Evolutionary conservation across 192 early-diverging fungal genomes (phyloP), one percentile per base, ranked within the genome.

Genomic region (Linnemannia elongata): DNA sequence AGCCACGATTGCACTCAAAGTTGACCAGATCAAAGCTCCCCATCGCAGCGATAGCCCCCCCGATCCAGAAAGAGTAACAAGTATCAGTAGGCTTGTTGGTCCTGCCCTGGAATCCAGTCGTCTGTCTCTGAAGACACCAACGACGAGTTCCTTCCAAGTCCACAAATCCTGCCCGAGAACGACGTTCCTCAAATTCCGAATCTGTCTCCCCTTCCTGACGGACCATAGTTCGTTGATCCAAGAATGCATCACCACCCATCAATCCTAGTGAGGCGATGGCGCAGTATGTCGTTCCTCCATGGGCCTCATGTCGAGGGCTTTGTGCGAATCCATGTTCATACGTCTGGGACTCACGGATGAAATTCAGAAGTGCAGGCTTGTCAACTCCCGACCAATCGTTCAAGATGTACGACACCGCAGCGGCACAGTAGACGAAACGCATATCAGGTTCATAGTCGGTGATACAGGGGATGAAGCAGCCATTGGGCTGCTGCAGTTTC

Each of bases 61-160:
- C 99, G 30, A 99, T 91, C 99, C 99, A 99, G 89, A 98, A 99
- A 13, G 97, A 95, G 88, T 99, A 99, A 88, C 99, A 99, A 18
- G 96, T 96, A 82, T 99, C 99, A 33, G 93, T 89, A 5, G 90
- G 87, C 87, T 99, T 99, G 82, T 96, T 96, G 15, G 91, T 88
- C 52, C 99, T 87, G 6, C 99, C 99, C 80, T 97, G 95, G 89
- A 98, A 99, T 8, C 99, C 99, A 36, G 85, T 90, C 49, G 82
- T 80, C 82, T 98, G 97, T n/a, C 96, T 90, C 30, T 87, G 83
- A 69, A 99, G 70, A 47, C 96, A 91, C 99, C 99, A 99, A 45
- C 88, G 80, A 42, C 94, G 87, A 44, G 91, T 88, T 41, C 90
- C 82, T 74, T 90, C 86, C 78, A 88, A 90, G 81, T 93, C 90